Evolutionary conservation across 371 early-diverging fungal species (phyloP), one percentile per base, ranked within the genome.

Genomic region (Chytridiales sp.): DNA sequence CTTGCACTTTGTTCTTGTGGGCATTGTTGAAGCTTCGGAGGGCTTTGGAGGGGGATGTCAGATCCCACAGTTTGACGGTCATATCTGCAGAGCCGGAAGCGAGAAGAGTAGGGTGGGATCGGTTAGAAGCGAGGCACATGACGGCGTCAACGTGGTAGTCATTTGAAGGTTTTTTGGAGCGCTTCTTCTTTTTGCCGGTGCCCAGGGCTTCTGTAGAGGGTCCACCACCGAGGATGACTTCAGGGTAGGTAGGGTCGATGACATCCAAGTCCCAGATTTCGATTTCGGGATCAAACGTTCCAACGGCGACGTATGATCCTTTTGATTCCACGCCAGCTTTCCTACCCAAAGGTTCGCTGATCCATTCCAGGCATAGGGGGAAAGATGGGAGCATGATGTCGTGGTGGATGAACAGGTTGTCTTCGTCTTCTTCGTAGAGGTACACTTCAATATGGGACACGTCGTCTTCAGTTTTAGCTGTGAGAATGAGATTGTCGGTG

Each of bases 381-480:
- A 95, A 94, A 22, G 94, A 83, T 9, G 97, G 95, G n/a, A 98
- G 75, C 91, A 97, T 89, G 59, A 97, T 89, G 62, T 98, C 98
- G 77, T 97, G 96, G 70, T 97, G 97, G 4, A 94, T 91, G 70
- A 94, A 97, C 47, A 97, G 70, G 75, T 94, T 93, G 69, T 88
- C 91, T 44, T 89, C 85, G 15, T 73, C 80, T 30, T 84, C 86
- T 59, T 79, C 79, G 67, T 88, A 95, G 1, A 96, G 78, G 58
- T 94, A 91, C 3, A 97, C 77, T 75, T 97, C 97, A 55, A 98
- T 68, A 69, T 92, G 92, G 39, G 92, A 90, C 31, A 98, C 82
- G 34, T 96, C 95, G 68, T 97, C 95, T 68, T 96, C 95, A 3
- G 95, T 95, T 71, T 89, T 92, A 42, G 92, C 93, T 3, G 91